Conservation (phyloP, 257 asterid genomes). For the Solanum microdontum region DNA sequence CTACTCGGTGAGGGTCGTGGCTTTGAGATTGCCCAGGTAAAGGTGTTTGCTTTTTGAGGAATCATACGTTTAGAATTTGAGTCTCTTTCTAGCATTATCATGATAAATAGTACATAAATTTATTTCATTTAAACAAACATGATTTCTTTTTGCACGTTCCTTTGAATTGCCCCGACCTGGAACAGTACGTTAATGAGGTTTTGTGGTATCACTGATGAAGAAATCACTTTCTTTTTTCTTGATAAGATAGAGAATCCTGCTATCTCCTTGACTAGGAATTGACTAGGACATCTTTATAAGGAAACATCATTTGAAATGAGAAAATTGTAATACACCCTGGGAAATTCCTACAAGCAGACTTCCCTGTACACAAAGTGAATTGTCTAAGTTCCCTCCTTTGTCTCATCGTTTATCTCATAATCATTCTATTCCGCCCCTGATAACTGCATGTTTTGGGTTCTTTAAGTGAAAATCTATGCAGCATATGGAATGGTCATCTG, state of each 20-base stretch:
- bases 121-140: neutral
- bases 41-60: neutral
- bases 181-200: neutral
- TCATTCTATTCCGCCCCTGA: neutral
- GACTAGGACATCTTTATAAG: neutral
- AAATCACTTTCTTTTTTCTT: neutral
- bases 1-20: conserved; percentile 97
- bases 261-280: neutral
- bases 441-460: neutral
- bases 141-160: neutral
- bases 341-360: neutral
- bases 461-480: neutral
- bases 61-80: neutral
- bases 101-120: neutral
- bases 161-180: neutral
- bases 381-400: neutral
- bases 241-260: neutral
- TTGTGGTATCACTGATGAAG: neutral
- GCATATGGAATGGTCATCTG: neutral
- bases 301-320: neutral
- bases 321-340: neutral
- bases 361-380: neutral
- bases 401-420: neutral
- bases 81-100: neutral
- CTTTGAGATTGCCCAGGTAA: conserved; percentile 96